A percentile compares a stretch with the other conserved stretches of the same genome.
Evolutionary conservation across 352 stramenopile genomes (phyloP).

Genomic region (Elongisporangium undulatum): DNA sequence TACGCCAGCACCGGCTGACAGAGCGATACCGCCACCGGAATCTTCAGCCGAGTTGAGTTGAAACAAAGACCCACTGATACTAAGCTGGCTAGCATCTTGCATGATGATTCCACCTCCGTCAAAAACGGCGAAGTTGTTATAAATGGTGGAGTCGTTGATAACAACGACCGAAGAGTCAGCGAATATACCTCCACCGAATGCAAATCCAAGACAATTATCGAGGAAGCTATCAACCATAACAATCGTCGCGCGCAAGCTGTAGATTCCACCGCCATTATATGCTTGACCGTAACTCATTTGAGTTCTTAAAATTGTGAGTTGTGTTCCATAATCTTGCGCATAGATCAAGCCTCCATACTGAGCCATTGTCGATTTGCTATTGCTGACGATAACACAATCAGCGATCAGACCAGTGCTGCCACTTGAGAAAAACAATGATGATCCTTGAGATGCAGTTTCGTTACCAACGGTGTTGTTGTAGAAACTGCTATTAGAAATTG

Average conservation of each 20-base stretch:
- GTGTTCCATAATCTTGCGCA: constrained; percentile 21
- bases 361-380: constrained; percentile 17
- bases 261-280: constrained; percentile 42
- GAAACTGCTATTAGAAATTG: constrained; percentile 22
- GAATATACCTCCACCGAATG: constrained; percentile 58
- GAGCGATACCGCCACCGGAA: constrained; percentile 35
- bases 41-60: constrained; percentile 36
- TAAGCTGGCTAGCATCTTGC: constrained; percentile 19
- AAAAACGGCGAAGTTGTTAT: constrained; percentile 50
- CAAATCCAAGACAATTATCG: constrained; percentile 19
- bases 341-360: constrained; percentile 41
- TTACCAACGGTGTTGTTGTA: constrained; percentile 28
- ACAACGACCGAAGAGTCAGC: constrained; percentile 13
- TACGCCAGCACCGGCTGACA: constrained; percentile 29
- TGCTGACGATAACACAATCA: constrained; percentile 26
- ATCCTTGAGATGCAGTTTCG: constrained; percentile 13
- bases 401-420: constrained; percentile 16
- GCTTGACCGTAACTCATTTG: constrained; percentile 24
- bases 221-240: constrained; percentile 31
- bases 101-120: constrained; percentile 57
- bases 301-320: constrained; percentile 25
- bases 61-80: constrained; percentile 15
- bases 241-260: constrained; percentile 19
- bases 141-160: constrained; percentile 21
- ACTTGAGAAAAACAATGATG: constrained; percentile 18